Base-by-base conservation (phyloP, 768 basidiomycete species). In the Rhodocollybia butyracea region DNA sequence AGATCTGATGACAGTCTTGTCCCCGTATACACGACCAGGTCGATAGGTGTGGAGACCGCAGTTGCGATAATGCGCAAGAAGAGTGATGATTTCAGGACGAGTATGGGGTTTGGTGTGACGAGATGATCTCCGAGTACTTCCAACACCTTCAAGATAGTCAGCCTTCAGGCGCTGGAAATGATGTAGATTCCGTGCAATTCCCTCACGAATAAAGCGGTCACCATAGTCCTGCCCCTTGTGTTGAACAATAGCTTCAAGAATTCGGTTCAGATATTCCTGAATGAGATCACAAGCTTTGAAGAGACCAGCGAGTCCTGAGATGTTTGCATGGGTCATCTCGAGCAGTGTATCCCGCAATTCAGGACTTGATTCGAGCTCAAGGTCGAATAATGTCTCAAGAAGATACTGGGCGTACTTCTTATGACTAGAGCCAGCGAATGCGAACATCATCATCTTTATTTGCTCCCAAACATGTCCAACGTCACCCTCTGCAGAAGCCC, bases 11-110 rank as follows among this genome's bases (percentile, higher is more conserved):
- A n/a, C n/a, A n/a, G n/a, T n/a, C n/a, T n/a, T n/a, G n/a, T n/a
- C n/a, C n/a, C n/a, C n/a, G n/a, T n/a, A n/a, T n/a, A n/a, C n/a
- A n/a, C 32, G 65, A 63, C 76, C 77, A 2, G 63, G 76, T 0
- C 81, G 84, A 1, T 73, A 76, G n/a, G 81, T 84, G 10, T 89
- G 88, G 59, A 68, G 87, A 22, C 75, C 82, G 1, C 82, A 86
- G 2, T 70, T 74, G 31, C 75, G 82, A 27, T 82, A 83, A 1
- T 76, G 79, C 1, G 75, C 78, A 7, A 43, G 8, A 10, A 43
- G 42, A 11, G 24, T 43, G 8, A 7, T 7, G n/a, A 43, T 43
- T 21, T 43, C 42, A 43, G 42, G 8, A 11, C 42, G 42, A 21
- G 21, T 8, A 10, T 7, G 8, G 38, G 52, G 1, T 55, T 31